These are phyloP conservation scores for Aspergillus sp. DNA, from an alignment of 2,329 filamentous ascomycete genomes.

Conservation along the genomic window DNA sequence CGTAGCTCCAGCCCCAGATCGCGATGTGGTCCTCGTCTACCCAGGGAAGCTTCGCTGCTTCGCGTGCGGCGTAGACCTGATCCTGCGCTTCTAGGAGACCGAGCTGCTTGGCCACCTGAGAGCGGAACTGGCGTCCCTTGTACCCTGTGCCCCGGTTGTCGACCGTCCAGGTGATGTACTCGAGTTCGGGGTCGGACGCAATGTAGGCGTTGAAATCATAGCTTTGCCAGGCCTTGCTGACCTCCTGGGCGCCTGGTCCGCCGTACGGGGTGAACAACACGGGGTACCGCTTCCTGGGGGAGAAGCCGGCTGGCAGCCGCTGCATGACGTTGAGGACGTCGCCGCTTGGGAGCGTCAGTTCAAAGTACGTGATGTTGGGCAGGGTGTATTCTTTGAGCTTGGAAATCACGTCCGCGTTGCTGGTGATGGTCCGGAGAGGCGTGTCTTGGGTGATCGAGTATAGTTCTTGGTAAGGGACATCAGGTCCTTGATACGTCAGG, in stretches of 20 bases:
- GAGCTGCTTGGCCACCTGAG: conserved; percentile 57
- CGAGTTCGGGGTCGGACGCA: conserved; percentile 64
- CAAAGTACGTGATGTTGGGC: conserved; percentile 64
- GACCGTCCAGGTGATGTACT: conserved; percentile 66
- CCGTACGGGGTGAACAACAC: conserved; percentile 68
- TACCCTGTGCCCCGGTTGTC: conserved; percentile 67
- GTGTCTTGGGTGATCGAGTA: conserved; percentile 57
- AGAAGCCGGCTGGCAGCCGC: conserved; percentile 63
- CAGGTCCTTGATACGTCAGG: conserved; percentile 63
- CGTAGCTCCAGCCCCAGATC: conserved; percentile 70
- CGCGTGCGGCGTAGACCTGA: conserved; percentile 65
- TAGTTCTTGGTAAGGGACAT: conserved; percentile 68
- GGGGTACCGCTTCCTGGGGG: conserved; percentile 63
- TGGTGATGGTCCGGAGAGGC: conserved; percentile 58
- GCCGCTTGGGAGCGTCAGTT: conserved; percentile 61
- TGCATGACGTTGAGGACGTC: conserved; percentile 65
- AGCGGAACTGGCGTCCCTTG: conserved; percentile 63
- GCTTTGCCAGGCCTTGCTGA: conserved; percentile 55
- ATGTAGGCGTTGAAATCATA: conserved; percentile 64
- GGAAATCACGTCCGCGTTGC: conserved; percentile 58
- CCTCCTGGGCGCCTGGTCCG: conserved; percentile 63
- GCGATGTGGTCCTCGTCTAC: conserved; percentile 60
- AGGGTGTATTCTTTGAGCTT: conserved; percentile 61
- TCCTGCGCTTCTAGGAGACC: conserved; percentile 64
- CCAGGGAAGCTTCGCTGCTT: conserved; percentile 52